Conservation (phyloP, 2,329 filamentous ascomycete genomes). For the Cercospora janseana region DNA sequence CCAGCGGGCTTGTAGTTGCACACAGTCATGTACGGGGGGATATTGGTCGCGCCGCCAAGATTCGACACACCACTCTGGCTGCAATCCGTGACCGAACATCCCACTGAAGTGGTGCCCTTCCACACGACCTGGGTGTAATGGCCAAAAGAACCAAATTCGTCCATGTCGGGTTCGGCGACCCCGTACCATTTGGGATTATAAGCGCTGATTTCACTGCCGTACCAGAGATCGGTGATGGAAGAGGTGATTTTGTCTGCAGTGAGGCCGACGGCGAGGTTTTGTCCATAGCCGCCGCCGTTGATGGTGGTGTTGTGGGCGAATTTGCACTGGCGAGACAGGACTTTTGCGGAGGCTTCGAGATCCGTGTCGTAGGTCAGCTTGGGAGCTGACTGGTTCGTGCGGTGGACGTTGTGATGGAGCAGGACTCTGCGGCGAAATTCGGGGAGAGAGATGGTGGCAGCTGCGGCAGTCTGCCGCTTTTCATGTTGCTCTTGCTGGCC, state of each 20-base stretch:
- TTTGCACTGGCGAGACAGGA: slow-evolving; percentile 63
- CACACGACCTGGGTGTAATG: slow-evolving; percentile 74
- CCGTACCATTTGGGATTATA: slow-evolving; percentile 44
- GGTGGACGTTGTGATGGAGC: slow-evolving; percentile 22
- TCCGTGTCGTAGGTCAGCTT: slow-evolving; percentile 63
- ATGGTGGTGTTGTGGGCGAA: slow-evolving; percentile 73
- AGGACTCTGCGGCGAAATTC: neutral
- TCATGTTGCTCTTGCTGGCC: slow-evolving; percentile 3
- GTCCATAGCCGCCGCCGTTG: slow-evolving; percentile 70
- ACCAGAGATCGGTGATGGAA: slow-evolving; percentile 78
- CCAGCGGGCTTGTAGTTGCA: slow-evolving; percentile 79
- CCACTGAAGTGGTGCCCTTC: slow-evolving; percentile 59
- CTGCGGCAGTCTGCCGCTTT: slow-evolving; percentile 1
- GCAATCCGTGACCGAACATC: slow-evolving; percentile 61
- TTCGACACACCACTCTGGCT: slow-evolving; percentile 43
- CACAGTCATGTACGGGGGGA: slow-evolving; percentile 63
- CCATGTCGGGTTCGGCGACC: slow-evolving; percentile 54
- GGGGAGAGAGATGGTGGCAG: neutral
- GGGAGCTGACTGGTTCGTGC: slow-evolving; percentile 25
- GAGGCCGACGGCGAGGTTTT: slow-evolving; percentile 78
- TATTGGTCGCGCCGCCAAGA: slow-evolving; percentile 43
- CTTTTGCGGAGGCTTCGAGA: slow-evolving; percentile 62
- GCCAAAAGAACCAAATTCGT: slow-evolving; percentile 63
- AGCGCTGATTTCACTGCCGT: slow-evolving; percentile 70
- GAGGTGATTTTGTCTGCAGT: slow-evolving; percentile 56